These are phyloP conservation scores for Musa beccarii DNA, from an alignment of 176 grass and related monocot species.

Conservation along the genomic window DNA sequence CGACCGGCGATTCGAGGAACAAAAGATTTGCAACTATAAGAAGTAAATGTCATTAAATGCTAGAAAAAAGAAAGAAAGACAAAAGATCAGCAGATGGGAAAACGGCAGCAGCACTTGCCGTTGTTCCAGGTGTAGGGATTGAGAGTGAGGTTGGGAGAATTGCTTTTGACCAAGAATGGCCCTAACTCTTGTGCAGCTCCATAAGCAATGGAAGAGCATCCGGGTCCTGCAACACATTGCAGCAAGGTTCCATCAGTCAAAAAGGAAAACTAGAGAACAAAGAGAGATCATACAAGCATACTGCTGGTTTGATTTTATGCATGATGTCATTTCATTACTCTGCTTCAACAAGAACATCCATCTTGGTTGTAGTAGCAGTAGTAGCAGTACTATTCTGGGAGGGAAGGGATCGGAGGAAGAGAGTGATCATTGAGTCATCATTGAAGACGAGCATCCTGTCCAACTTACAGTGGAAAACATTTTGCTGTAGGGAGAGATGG, in stretches of 20 bases:
- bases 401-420: neutral
- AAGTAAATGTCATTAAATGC: neutral
- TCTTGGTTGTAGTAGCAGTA: too few species aligned
- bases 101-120: conserved; percentile 29
- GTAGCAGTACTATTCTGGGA: neutral
- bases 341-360: neutral
- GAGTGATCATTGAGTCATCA: conserved; percentile 2
- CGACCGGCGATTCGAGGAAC: conserved; percentile 82
- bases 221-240: conserved; percentile 41
- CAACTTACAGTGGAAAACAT: neutral
- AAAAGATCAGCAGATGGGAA: neutral
- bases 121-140: conserved; percentile 92
- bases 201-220: conserved; percentile 80
- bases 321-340: neutral
- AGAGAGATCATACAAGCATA: neutral
- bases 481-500: neutral
- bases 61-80: neutral
- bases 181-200: conserved; percentile 88
- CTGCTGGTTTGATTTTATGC: neutral
- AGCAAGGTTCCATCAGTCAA: neutral
- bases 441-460: neutral
- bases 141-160: conserved; percentile 49
- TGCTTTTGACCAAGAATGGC: conserved; percentile 54
- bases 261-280: neutral
- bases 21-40: conserved; percentile 67